Percentiles rank a stretch among this genome's conserved stretches.
These are phyloP conservation scores for Vigna trinervia DNA, from an alignment of 306 rosid genomes.

Conservation along the genomic window DNA sequence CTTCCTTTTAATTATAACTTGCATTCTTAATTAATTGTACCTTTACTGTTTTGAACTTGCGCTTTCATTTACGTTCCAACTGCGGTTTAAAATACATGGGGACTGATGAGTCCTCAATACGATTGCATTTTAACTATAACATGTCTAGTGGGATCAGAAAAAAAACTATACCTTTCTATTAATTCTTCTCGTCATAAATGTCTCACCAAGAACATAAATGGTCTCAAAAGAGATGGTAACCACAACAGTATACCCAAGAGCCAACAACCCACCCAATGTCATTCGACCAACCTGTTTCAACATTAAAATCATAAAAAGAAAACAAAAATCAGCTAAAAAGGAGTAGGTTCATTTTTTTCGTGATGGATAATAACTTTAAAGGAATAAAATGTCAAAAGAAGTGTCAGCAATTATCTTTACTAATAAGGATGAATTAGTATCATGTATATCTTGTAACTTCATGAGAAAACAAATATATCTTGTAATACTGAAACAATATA, in stretches of 20 bases:
- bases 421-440: no score
- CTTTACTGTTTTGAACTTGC: no score
- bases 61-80: no score
- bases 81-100: not conserved
- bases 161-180: slow-evolving; percentile 77
- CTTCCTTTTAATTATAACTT: no score
- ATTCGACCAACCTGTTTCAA: slow-evolving; percentile 93
- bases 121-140: slow-evolving; percentile 25
- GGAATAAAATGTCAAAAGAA: slow-evolving; percentile 20
- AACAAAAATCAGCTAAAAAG: slow-evolving; percentile 24
- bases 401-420: not conserved
- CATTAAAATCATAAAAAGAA: slow-evolving; percentile 38
- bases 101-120: slow-evolving; percentile 4
- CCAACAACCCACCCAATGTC: slow-evolving; percentile 96
- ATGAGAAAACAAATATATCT: not conserved
- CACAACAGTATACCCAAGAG: slow-evolving; percentile 88
- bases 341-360: slow-evolving; percentile 30
- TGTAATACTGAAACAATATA: slow-evolving; percentile 6
- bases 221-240: slow-evolving; percentile 88
- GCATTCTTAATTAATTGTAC: no score
- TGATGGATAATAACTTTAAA: slow-evolving; percentile 23
- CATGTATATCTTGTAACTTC: not conserved
- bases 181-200: slow-evolving; percentile 92
- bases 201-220: slow-evolving; percentile 93
- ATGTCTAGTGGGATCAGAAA: slow-evolving; percentile 35